Evolutionary conservation across 2,329 filamentous ascomycete genomes (phyloP).

Genomic region (Calonectria pseudoreteaudii): DNA sequence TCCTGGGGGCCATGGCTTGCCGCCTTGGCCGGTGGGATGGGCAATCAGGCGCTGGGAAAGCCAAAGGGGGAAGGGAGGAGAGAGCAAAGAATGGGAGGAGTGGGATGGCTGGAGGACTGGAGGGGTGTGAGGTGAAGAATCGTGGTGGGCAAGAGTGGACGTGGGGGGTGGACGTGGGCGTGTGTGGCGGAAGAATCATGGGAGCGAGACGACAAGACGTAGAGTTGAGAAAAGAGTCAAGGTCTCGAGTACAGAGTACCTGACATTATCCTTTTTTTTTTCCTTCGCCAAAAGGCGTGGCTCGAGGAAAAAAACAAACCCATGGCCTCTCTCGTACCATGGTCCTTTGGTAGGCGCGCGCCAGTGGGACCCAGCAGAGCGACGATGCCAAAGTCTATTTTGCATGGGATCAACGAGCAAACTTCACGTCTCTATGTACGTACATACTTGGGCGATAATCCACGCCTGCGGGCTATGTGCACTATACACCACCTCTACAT

Average conservation of each 20-base stretch:
- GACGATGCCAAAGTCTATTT: slow-evolving; percentile 43
- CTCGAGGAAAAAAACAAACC: slow-evolving; percentile 23
- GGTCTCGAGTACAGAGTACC: slow-evolving; percentile 9
- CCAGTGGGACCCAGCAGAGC: slow-evolving; percentile 26
- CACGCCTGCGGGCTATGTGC: slow-evolving; percentile 11
- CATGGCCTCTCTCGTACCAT: slow-evolving; percentile 30
- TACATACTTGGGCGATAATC: slow-evolving; percentile 22
- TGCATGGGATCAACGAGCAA: slow-evolving; percentile 38
- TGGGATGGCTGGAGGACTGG: neutral
- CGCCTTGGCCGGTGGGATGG: slow-evolving; percentile 21
- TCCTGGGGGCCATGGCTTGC: slow-evolving; percentile 23
- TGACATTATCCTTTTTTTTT: slow-evolving; percentile 14
- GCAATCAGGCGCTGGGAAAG: slow-evolving; percentile 7
- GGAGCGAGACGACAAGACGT: neutral
- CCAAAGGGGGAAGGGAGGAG: slow-evolving; percentile 4
- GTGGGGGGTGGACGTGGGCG: slow-evolving; percentile 3
- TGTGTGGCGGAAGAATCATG: neutral
- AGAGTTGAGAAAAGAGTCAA: slow-evolving; percentile 9
- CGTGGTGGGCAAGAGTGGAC: neutral
- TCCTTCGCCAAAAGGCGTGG: slow-evolving; percentile 1
- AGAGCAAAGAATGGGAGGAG: neutral
- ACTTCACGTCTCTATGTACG: slow-evolving; percentile 27
- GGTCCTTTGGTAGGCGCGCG: slow-evolving; percentile 24
- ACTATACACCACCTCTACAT: neutral
- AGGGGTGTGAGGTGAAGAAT: neutral